A percentile compares a stretch with the other conserved stretches of the same genome.
Evolutionary conservation across 768 basidiomycete species (phyloP).

Genomic region (Russula sp.): DNA sequence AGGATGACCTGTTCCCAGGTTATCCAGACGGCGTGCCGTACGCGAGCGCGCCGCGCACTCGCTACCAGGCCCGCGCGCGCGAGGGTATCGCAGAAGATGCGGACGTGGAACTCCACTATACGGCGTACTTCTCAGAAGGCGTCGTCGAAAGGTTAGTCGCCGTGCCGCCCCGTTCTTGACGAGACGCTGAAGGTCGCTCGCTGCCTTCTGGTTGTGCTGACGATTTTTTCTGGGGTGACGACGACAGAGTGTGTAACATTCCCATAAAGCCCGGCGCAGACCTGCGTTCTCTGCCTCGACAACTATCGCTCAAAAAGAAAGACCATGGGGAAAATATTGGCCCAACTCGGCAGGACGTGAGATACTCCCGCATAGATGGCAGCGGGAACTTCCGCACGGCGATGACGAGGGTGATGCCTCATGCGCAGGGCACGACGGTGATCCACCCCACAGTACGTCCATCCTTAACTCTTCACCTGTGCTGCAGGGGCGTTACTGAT

Average conservation of each 20-base stretch:
- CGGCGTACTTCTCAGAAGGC: constrained; percentile 35
- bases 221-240: not conserved
- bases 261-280: constrained; percentile 47
- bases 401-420: constrained; percentile 50
- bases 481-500: not conserved
- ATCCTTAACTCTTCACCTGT: not conserved
- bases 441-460: constrained; percentile 42
- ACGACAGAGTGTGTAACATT: constrained; percentile 39
- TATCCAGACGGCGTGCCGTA: constrained; percentile 43
- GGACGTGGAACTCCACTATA: constrained; percentile 52
- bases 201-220: not conserved
- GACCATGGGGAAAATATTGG: no score
- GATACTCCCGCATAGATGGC: constrained; percentile 52
- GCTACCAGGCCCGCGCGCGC: constrained; percentile 41
- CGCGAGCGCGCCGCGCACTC: constrained; percentile 36
- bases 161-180: not conserved
- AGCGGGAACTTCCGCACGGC: constrained; percentile 56
- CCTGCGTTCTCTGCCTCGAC: constrained; percentile 25
- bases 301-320: not conserved
- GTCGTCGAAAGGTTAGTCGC: constrained; percentile 42
- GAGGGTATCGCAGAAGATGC: constrained; percentile 25
- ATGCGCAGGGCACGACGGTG: constrained; percentile 40
- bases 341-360: constrained; percentile 10
- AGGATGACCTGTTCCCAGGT: constrained; percentile 35
- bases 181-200: no score